phyloP scores from a whole-genome alignment of 352 stramenopile species.

The Aphanomyces invadans region DNA sequence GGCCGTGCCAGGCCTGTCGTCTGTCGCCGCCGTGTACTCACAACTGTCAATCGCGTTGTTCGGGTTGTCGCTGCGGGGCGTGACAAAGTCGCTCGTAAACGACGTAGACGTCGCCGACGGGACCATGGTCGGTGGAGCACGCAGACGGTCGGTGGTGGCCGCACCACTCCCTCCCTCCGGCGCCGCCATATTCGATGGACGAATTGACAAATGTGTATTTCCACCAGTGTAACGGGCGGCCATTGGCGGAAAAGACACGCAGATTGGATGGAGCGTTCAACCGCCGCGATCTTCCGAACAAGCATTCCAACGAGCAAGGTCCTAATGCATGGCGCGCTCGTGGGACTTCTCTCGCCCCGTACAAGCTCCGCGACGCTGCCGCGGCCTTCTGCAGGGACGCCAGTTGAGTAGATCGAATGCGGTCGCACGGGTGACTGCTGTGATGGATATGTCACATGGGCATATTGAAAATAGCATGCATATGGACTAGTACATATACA shows the following conservation, averaged over 20 bases:
- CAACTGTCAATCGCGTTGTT: not conserved
- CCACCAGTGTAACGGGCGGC: not conserved
- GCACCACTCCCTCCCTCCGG: too few relatives aligned
- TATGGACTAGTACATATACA: too few relatives aligned
- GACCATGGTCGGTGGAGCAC: not conserved
- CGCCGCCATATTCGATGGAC: too few relatives aligned
- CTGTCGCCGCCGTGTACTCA: not conserved
- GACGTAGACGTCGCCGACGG: not conserved
- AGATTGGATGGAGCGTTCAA: not conserved
- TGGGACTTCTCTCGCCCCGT: too few relatives aligned
- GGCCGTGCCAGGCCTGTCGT: not conserved
- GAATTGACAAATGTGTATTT: not conserved
- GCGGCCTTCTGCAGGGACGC: not conserved
- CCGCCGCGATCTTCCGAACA: not conserved
- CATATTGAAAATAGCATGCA: not conserved
- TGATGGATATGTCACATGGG: not conserved
- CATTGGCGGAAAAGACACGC: not conserved
- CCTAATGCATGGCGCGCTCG: too few relatives aligned
- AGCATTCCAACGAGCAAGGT: too few relatives aligned
- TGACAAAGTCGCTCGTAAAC: not conserved
- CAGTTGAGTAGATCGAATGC: too few relatives aligned
- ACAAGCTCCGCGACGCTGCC: too few relatives aligned
- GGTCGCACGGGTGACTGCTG: too few relatives aligned
- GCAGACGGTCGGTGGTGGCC: too few relatives aligned
- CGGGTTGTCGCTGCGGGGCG: not conserved